phyloP scores from a whole-genome alignment of 2,329 filamentous ascomycete genomes.

The Penicillium olsonii region DNA sequence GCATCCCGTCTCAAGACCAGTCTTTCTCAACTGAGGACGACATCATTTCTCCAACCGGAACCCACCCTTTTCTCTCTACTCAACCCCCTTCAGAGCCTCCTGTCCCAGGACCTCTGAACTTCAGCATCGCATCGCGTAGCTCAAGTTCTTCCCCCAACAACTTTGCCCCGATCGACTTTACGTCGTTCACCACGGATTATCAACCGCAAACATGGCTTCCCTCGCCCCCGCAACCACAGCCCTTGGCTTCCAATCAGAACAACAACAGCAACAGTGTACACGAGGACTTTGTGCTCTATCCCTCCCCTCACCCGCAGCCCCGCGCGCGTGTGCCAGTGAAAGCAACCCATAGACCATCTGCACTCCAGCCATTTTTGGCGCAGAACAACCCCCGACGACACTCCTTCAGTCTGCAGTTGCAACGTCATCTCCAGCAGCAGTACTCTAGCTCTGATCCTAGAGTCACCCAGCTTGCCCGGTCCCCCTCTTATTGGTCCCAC shows the following conservation, averaged over 20 bases:
- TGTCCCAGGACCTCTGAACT: constrained; percentile 49
- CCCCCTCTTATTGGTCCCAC: constrained; percentile 40
- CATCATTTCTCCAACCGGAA: constrained; percentile 43
- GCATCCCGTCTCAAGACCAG: constrained; percentile 30
- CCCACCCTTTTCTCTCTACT: constrained; percentile 32
- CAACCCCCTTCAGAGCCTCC: constrained; percentile 44
- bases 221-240: constrained; percentile 46
- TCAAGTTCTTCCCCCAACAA: constrained; percentile 45
- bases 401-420: constrained; percentile 39
- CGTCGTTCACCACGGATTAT: constrained; percentile 53
- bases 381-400: constrained; percentile 38
- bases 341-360: constrained; percentile 39
- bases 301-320: constrained; percentile 35
- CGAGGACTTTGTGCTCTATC: constrained; percentile 51
- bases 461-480: constrained; percentile 44
- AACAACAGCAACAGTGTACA: constrained; percentile 34
- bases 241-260: constrained; percentile 42
- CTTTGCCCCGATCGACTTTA: constrained; percentile 44
- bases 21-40: constrained; percentile 42
- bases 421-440: constrained; percentile 35
- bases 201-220: constrained; percentile 51
- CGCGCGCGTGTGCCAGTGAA: constrained; percentile 38
- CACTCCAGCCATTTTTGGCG: constrained; percentile 37
- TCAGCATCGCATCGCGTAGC: constrained; percentile 45
- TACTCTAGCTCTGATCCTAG: constrained; percentile 41